Conservation (phyloP, 2,329 filamentous ascomycete species). For the Orbilia quercus region DNA sequence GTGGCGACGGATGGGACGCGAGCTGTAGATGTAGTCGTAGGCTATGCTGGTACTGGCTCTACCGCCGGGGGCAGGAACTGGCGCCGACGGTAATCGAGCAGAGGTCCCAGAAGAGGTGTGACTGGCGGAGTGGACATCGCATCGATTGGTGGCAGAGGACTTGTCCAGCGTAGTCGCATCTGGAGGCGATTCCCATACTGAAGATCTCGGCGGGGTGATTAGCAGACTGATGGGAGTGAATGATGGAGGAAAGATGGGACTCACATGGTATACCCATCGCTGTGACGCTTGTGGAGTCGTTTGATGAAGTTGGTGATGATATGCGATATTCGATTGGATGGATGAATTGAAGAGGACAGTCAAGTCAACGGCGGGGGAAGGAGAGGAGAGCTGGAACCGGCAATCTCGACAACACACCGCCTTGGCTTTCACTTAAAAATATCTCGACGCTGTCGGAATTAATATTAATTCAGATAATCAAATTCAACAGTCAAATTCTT, state of each 20-base stretch:
- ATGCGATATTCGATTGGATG: too few relatives aligned
- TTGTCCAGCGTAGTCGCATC: constrained; percentile 54
- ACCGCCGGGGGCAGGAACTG: constrained; percentile 28
- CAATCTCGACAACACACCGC: too few relatives aligned
- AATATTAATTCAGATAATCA: not conserved
- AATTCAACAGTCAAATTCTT: not conserved
- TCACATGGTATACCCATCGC: constrained; percentile 54
- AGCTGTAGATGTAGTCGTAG: constrained; percentile 52
- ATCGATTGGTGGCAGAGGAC: constrained; percentile 50
- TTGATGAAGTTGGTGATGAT: constrained; percentile 2
- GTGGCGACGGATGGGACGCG: constrained; percentile 52
- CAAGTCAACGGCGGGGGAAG: constrained; percentile 27
- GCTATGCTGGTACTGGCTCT: constrained; percentile 28
- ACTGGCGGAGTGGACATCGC: constrained; percentile 40
- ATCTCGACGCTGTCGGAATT: not conserved
- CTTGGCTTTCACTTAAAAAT: too few relatives aligned
- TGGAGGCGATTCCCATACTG: constrained; percentile 55
- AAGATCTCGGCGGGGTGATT: not conserved
- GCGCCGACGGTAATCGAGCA: constrained; percentile 32
- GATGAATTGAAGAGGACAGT: too few relatives aligned
- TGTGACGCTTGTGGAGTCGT: constrained; percentile 7
- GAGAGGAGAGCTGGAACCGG: not conserved
- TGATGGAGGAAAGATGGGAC: constrained; percentile 3
- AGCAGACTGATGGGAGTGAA: constrained; percentile 7
- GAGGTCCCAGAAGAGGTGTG: constrained; percentile 52